Evolutionary conservation across 2,329 filamentous ascomycete genomes (phyloP).

Genomic region (Fonsecaea nubica): DNA sequence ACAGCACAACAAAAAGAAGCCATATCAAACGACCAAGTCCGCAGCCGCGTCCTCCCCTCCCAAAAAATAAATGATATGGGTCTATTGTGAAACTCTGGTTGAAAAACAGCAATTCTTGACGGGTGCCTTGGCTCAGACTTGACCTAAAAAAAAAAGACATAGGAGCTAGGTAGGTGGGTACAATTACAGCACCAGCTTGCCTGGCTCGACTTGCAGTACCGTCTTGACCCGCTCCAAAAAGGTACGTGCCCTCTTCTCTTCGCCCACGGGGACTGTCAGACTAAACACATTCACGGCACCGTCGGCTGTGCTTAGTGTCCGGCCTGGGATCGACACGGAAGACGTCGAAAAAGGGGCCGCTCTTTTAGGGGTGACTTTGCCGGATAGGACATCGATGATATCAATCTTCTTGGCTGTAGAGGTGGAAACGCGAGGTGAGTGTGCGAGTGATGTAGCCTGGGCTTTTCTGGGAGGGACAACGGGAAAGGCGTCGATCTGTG

Average conservation of each 20-base stretch:
- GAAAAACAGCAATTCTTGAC: not conserved
- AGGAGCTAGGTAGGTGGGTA: too few relatives aligned
- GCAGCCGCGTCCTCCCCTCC: not conserved
- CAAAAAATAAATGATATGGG: not conserved
- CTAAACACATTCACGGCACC: constrained; percentile 77
- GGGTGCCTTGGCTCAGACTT: not conserved
- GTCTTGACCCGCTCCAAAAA: constrained; percentile 88
- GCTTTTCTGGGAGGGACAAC: constrained; percentile 35
- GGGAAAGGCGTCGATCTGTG: constrained; percentile 70
- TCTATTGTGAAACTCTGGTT: not conserved
- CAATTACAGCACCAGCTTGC: constrained; percentile 67
- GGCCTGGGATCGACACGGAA: constrained; percentile 21
- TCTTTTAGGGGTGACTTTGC: constrained; percentile 48
- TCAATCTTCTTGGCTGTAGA: constrained; percentile 64
- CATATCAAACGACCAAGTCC: too few relatives aligned
- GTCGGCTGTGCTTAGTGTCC: constrained; percentile 54
- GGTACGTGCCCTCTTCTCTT: constrained; percentile 78
- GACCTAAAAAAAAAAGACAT: too few relatives aligned
- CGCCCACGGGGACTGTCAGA: constrained; percentile 76
- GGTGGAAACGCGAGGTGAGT: constrained; percentile 14
- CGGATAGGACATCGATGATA: constrained; percentile 80
- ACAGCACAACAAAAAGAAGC: not conserved
- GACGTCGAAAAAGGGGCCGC: constrained; percentile 32
- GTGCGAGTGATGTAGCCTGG: constrained; percentile 21
- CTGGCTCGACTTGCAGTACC: constrained; percentile 80